These are phyloP conservation scores for Bauhinia variegata DNA, from an alignment of 306 rosid genomes.

Conservation along the genomic window DNA sequence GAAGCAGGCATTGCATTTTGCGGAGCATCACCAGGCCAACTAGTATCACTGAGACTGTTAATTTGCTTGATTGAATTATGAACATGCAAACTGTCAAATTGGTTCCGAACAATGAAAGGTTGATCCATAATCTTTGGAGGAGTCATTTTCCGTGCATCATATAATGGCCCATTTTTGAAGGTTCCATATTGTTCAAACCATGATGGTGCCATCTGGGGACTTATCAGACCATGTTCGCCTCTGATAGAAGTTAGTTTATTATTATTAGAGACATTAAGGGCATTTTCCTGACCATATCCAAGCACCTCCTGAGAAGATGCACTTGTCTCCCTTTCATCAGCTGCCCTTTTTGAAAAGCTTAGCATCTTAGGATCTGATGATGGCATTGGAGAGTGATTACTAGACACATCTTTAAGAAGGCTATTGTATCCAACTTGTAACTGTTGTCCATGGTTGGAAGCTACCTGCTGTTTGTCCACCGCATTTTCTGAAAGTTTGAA, in stretches of 20 bases:
- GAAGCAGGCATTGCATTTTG: conserved; percentile 51
- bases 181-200: conserved; percentile 96
- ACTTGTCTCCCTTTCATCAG: conserved; percentile 54
- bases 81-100: conserved; percentile 61
- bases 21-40: conserved; percentile 45
- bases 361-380: conserved; percentile 56
- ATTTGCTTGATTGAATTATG: conserved; percentile 55
- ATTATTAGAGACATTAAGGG: conserved; percentile 51
- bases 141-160: conserved; percentile 50
- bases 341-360: conserved; percentile 58
- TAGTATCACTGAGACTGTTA: conserved; percentile 49
- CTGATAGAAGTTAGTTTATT: conserved; percentile 54
- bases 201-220: conserved; percentile 96
- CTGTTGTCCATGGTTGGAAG: conserved; percentile 53
- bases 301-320: conserved; percentile 60
- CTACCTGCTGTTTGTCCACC: conserved; percentile 57
- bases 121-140: conserved; percentile 60
- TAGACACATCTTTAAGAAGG: conserved; percentile 49
- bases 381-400: conserved; percentile 46
- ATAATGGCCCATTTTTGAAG: conserved; percentile 68
- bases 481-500: conserved; percentile 65
- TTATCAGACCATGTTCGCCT: conserved; percentile 66
- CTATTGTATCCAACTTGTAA: conserved; percentile 48
- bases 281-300: conserved; percentile 51
- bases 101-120: conserved; percentile 49